Percentiles rank a stretch among this genome's conserved stretches.
Conservation (phyloP, 2,329 filamentous ascomycete species). For the Geosmithia flava region DNA sequence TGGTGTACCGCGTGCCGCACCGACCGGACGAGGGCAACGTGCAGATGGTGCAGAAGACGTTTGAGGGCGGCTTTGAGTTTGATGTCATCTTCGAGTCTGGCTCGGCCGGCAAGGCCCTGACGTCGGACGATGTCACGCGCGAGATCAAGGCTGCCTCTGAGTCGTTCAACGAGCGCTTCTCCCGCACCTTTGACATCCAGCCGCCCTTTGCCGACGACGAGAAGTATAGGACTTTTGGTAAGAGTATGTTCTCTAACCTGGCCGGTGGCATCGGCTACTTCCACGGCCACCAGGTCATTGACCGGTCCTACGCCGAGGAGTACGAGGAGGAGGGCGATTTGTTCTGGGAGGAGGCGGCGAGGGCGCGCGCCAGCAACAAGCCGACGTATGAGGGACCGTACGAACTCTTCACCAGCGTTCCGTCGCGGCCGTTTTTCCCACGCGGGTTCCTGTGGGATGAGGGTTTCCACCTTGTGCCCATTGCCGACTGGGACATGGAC, state of each 20-base stretch:
- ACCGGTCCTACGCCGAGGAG: constrained; percentile 81
- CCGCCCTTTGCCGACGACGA: constrained; percentile 57
- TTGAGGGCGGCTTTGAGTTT: constrained; percentile 83
- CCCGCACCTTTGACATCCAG: constrained; percentile 51
- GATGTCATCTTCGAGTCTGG: constrained; percentile 81
- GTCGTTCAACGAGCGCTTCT: constrained; percentile 64
- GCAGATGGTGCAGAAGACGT: constrained; percentile 84
- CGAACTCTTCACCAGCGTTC: constrained; percentile 83
- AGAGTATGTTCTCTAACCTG: constrained; percentile 88
- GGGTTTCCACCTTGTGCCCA: constrained; percentile 84
- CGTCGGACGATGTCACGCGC: constrained; percentile 52
- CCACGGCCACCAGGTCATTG: constrained; percentile 75
- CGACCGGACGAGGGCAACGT: constrained; percentile 60
- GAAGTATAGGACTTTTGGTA: constrained; percentile 71
- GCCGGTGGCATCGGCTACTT: constrained; percentile 94
- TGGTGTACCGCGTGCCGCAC: constrained; percentile 70
- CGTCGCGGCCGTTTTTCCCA: constrained; percentile 91
- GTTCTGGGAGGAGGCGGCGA: constrained; percentile 87
- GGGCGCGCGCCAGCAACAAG: constrained; percentile 56
- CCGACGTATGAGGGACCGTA: constrained; percentile 69
- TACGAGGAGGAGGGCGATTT: constrained; percentile 93
- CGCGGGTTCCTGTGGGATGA: constrained; percentile 97
- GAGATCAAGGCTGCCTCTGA: constrained; percentile 55
- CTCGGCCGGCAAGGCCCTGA: constrained; percentile 42
- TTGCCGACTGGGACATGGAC: constrained; percentile 90